phyloP scores from a whole-genome alignment of 2,329 filamentous ascomycete genomes.

The Aphanoascus verrucosus region DNA sequence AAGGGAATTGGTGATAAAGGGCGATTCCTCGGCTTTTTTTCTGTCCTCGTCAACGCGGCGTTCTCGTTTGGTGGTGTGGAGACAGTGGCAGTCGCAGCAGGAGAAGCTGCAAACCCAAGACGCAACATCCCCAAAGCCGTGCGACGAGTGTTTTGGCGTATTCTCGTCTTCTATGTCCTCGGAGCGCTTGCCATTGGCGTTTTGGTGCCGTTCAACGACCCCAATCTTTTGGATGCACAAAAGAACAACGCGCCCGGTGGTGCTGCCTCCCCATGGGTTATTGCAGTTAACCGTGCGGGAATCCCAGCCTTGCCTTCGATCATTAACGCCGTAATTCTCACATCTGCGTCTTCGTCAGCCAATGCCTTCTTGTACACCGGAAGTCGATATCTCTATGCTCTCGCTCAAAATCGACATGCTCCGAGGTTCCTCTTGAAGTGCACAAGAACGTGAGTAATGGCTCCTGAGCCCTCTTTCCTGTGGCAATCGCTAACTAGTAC shows the following conservation, averaged over 20 bases:
- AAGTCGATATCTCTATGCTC: constrained; percentile 42
- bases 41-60: constrained; percentile 35
- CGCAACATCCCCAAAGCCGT: constrained; percentile 46
- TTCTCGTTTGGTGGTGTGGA: constrained; percentile 36
- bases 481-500: neutral
- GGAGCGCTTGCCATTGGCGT: constrained; percentile 50
- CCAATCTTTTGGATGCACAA: constrained; percentile 33
- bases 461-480: constrained; percentile 11
- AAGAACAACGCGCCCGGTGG: constrained; percentile 46
- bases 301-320: constrained; percentile 58
- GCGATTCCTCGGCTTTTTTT: constrained; percentile 52
- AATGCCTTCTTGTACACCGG: constrained; percentile 54
- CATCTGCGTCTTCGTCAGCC: constrained; percentile 57
- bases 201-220: constrained; percentile 59
- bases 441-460: constrained; percentile 34
- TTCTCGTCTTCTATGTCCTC: constrained; percentile 48
- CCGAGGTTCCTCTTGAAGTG: constrained; percentile 43
- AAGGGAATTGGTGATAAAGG: constrained; percentile 49
- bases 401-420: constrained; percentile 42
- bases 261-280: constrained; percentile 59
- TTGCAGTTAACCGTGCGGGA: constrained; percentile 57
- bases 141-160: constrained; percentile 45
- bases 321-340: constrained; percentile 67
- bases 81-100: constrained; percentile 45
- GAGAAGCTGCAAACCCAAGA: constrained; percentile 45